Conservation (phyloP, 352 stramenopile genomes). For the Thalassiosira allenii region DNA sequence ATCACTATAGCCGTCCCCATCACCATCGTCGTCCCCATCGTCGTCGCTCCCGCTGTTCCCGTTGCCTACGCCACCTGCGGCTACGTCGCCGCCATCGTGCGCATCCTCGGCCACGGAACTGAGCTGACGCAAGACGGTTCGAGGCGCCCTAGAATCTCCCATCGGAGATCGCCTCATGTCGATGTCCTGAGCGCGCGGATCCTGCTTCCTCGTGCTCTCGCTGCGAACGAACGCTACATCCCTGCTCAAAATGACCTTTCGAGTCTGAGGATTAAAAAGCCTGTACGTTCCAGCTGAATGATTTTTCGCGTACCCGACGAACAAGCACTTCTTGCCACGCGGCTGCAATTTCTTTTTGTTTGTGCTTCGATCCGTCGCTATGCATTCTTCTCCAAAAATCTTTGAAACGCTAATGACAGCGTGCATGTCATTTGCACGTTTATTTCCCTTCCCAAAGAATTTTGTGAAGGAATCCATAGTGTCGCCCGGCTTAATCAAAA, state of each 20-base stretch:
- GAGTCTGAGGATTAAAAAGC: constrained; percentile 37
- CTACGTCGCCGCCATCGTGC: neutral
- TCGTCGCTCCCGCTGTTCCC: neutral
- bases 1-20: neutral
- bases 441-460: no score
- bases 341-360: constrained; percentile 27
- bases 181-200: neutral
- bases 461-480: neutral
- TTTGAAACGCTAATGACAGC: no score
- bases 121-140: no score
- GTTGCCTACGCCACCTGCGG: neutral
- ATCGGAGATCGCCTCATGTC: no score
- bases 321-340: constrained; percentile 11
- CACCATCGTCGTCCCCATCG: neutral
- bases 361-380: constrained; percentile 21
- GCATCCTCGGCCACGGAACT: no score
- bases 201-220: neutral
- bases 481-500: neutral
- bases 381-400: constrained; percentile 44
- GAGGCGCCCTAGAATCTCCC: no score
- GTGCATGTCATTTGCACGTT: no score
- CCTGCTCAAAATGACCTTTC: constrained; percentile 24
- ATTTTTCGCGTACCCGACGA: constrained; percentile 42
- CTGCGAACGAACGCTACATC: constrained; percentile 33
- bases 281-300: constrained; percentile 38